Evolutionary conservation across 164 flowering plant species (phyloP), one percentile per base, ranked within the genome.

Genomic region (Piper betle): DNA sequence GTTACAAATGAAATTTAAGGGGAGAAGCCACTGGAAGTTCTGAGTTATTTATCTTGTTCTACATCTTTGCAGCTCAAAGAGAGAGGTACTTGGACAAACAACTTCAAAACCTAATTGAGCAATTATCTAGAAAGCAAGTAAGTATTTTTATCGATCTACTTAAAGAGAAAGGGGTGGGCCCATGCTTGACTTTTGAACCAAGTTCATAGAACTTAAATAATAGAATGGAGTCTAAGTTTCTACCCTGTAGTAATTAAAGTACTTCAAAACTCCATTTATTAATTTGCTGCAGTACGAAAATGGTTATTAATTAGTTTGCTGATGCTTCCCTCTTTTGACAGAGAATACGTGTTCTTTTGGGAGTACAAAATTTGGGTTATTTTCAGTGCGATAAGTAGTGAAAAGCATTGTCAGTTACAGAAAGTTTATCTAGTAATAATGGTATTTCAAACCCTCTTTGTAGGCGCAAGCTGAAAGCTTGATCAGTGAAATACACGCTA

Each of bases 401-500:
- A 10, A 15, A 10, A 46, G 50, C 50, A 46, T 10, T 46, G 50
- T 46, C 46, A 42, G 46, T 42, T 42, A 10, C 15, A 10, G 12
- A 6, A 46, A 46, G 12, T 1, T 46, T 46, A 46, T 46, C 11
- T 9, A 9, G 3, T 46, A 46, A 15, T 46, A 15, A 46, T 46
- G 15, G 15, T 8, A 46, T 46, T 46, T 10, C 3, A 46, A 46
- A 10, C 12, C 25, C 59, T 38, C 33, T 56, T 55, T 76, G 39
- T 61, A 93, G 98, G 80, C 86, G 53, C 98, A 93, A 79, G 98
- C 96, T n/a, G 96, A 90, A 72, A 77, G 78, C 55, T 73, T 89
- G 57, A 75, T 77, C 2, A 54, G 62, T 70, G 98, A 89, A 69
- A 81, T 84, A 60, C 97, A 81, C 72, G 41, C 71, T 57, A 90